phyloP scores from a whole-genome alignment of 257 asterid species.

The Solanum chilense region DNA sequence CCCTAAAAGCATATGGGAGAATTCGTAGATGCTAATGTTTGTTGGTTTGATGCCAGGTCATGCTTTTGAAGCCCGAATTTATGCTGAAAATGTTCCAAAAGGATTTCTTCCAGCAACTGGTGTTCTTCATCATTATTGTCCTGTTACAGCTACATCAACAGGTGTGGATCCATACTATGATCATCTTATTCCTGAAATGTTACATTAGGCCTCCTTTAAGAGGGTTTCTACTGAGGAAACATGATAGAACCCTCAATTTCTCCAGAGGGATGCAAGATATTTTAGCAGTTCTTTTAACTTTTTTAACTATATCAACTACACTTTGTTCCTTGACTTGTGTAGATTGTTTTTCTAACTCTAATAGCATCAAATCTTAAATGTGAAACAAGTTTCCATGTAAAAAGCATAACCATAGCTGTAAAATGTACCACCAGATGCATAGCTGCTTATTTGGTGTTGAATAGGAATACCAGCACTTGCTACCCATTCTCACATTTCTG shows the following conservation, averaged over 20 bases:
- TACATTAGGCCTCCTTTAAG: not conserved
- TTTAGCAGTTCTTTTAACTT: not conserved
- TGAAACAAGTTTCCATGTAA: not conserved
- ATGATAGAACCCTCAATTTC: not conserved
- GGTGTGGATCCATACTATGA: constrained; percentile 25
- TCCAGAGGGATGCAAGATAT: not conserved
- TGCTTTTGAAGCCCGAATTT: constrained; percentile 98
- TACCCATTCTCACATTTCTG: not conserved
- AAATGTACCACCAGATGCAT: not conserved
- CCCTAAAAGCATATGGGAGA: not conserved
- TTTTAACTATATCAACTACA: not conserved
- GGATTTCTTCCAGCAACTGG: constrained; percentile 99
- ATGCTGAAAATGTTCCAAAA: constrained; percentile 94
- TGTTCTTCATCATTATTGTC: constrained; percentile 82
- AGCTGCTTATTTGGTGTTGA: not conserved
- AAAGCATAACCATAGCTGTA: not conserved
- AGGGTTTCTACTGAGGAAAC: not conserved
- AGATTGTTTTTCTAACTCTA: not conserved
- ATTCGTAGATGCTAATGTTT: not conserved
- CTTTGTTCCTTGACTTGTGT: not conserved
- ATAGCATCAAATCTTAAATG: not conserved
- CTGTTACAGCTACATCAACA: constrained; percentile 68
- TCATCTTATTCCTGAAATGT: not conserved
- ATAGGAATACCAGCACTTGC: not conserved
- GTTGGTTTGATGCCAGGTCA: constrained; percentile 48